Percentiles rank a stretch among this genome's conserved stretches.
These are phyloP conservation scores for Pachyrhizus erosus DNA, from an alignment of 306 rosid genomes.

Conservation along the genomic window DNA sequence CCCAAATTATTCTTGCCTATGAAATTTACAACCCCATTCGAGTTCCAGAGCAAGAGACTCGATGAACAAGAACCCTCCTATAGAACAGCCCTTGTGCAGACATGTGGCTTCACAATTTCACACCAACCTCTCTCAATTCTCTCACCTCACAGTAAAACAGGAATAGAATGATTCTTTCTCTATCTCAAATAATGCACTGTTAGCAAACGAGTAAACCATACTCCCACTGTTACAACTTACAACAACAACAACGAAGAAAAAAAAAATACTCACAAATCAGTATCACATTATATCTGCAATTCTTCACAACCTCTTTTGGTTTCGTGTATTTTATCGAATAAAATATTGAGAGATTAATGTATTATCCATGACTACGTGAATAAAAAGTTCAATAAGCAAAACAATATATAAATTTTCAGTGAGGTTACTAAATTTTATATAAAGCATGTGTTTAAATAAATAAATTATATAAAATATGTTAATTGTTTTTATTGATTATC, in stretches of 20 bases:
- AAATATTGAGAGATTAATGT: background rate
- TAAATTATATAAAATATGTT: background rate
- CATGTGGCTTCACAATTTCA: slow-evolving; percentile 22
- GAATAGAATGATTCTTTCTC: background rate
- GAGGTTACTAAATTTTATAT: background rate
- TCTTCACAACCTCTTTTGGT: background rate
- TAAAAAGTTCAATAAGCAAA: too few relatives aligned
- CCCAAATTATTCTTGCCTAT: background rate
- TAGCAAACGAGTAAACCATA: background rate
- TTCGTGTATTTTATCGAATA: background rate
- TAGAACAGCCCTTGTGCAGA: slow-evolving; percentile 36
- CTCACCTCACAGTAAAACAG: slow-evolving; percentile 32
- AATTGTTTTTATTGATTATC: background rate
- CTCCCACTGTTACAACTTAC: background rate
- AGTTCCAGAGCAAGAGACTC: slow-evolving; percentile 20
- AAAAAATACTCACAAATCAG: too few relatives aligned
- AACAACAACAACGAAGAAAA: too few relatives aligned
- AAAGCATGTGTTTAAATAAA: background rate
- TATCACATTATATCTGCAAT: too few relatives aligned
- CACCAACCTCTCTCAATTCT: slow-evolving; percentile 5
- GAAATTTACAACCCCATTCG: slow-evolving; percentile 38
- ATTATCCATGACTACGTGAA: too few relatives aligned
- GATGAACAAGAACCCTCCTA: slow-evolving; percentile 47
- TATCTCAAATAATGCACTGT: background rate
- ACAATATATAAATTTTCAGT: background rate